Conservation (phyloP, 805 yeast species). For the Candida chauliodis region DNA sequence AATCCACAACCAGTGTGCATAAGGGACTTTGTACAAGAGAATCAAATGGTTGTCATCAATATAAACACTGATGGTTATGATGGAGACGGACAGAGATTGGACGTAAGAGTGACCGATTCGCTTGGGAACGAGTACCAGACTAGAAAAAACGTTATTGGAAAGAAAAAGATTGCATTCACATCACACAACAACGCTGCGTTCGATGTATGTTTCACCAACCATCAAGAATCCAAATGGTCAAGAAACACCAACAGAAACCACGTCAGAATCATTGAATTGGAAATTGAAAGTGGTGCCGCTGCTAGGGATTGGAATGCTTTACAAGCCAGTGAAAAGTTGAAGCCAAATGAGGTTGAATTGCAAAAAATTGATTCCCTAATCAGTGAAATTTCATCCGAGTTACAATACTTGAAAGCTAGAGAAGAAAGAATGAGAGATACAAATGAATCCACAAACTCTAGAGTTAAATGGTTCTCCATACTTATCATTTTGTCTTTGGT, state of each 20-base stretch:
- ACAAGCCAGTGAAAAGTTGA: conserved; percentile 88
- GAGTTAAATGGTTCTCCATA: conserved; percentile 85
- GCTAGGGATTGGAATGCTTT: conserved; percentile 98
- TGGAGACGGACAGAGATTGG: conserved; percentile 86
- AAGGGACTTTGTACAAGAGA: conserved; percentile 84
- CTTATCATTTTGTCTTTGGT: conserved; percentile 65
- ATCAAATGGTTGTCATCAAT: conserved; percentile 83
- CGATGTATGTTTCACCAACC: conserved; percentile 87
- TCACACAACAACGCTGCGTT: conserved; percentile 79
- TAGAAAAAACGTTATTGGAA: conserved; percentile 72
- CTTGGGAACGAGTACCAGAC: conserved; percentile 79
- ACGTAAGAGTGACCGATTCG: conserved; percentile 66
- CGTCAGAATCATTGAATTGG: conserved; percentile 77
- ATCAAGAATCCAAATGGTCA: conserved; percentile 25
- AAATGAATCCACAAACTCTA: conserved; percentile 90
- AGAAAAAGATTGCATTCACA: conserved; percentile 75
- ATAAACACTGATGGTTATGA: conserved; percentile 67
- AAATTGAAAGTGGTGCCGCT: conserved; percentile 91
- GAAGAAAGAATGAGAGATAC: conserved; percentile 95
- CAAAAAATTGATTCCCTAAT: conserved; percentile 83
- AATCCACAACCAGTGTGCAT: conserved; percentile 69
- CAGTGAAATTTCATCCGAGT: conserved; percentile 73
- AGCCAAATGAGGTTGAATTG: conserved; percentile 88
- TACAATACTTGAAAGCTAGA: conserved; percentile 79
- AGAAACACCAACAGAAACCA: conserved; percentile 41